Evolutionary conservation across 164 flowering plant genomes (phyloP), one percentile per base, ranked within the genome.

Genomic region (Kalanchoe fedtschenkoi): DNA sequence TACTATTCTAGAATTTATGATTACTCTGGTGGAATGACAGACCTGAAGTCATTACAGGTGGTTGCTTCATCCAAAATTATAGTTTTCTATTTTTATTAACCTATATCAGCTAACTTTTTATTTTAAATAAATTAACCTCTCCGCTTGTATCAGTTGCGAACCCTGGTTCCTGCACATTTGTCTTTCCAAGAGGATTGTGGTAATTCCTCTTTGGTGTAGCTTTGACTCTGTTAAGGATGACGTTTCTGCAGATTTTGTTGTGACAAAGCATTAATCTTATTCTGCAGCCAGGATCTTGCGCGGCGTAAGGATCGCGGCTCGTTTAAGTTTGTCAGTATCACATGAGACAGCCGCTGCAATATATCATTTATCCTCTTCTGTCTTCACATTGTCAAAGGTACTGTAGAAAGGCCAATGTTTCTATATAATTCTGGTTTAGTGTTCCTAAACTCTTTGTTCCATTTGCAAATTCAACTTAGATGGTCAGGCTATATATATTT

Each of bases 281-380:
- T 34, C 21, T 74, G 77, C 85, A 89, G 98, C 97, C 17, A 80
- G 98, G 72, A 90, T 93, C 24, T 74, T 90, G 77, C 84, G 97
- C 34, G 96, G 92, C 54, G 32, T 93, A 69, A 81, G 98, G 70
- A 78, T 93, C 67, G 98, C 96, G 21, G 97, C 96, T 69, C 95
- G 98, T 65, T 81, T 88, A 58, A 74, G 82, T 26, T 71, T 93
- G 61, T 77, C 90, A 33, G 72, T 77, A 71, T 77, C 91, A 39
- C 71, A 80, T 72, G 95, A 88, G 44, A 85, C 79, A 58, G 89
- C 78, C 17, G 61, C 58, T 66, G 95, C 98, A 54, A 84, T 93
- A 14, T 70, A n/a, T 34, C 68, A 68, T 9, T 79, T 75, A 65
- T 71, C 78, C 59, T 66, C 76, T 11, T 82, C 92, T 7, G 65